Evolutionary conservation across 441 rosid genomes (phyloP), one percentile per base, ranked within the genome.

Genomic region (Geranium incanum): DNA sequence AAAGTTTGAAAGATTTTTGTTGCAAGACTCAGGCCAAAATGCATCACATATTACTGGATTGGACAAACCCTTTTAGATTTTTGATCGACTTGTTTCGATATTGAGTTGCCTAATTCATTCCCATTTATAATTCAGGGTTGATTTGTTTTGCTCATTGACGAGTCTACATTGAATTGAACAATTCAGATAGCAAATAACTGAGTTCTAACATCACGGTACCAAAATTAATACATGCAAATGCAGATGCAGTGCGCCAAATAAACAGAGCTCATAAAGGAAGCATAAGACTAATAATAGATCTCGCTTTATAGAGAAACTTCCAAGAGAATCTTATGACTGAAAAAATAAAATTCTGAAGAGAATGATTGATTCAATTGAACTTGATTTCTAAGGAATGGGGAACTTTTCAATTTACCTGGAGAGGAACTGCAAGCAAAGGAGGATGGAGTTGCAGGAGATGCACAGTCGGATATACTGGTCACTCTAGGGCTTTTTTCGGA

Each of bases 371-470:
- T 59, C 65, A 18, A 59, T 3, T 59, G 33, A 59, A 59, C 33
- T 59, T 59, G 13, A 59, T 59, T 28, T 59, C 65, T 18, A 59
- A 59, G 19, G 28, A 19, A 19, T 18, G 3, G 19, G 50, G 6
- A 43, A 71, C 36, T 67, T 11, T 48, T 68, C 43, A 71, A 71
- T 16, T 19, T 84, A 96, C 99, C 97, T 77, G 92, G 88, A 0
- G 97, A 93, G 52, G 97, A 91, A 82, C 88, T 87, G 81, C 94
- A 93, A 66, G 90, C 97, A 75, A 87, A 90, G 62, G 98, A 93
- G 12, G 96, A 93, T 37, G 97, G 97, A 72, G 97, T 93, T 36
- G 95, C 91, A 70, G 97, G 97, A 60, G 97, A 95, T 66, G 88
- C 90, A 80, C 89, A 91, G 65, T 86, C 95, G 4, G 84, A 81